These are phyloP conservation scores for Kwoniella shivajii DNA, from an alignment of 1,284 basidiomycete genomes.

Conservation along the genomic window DNA sequence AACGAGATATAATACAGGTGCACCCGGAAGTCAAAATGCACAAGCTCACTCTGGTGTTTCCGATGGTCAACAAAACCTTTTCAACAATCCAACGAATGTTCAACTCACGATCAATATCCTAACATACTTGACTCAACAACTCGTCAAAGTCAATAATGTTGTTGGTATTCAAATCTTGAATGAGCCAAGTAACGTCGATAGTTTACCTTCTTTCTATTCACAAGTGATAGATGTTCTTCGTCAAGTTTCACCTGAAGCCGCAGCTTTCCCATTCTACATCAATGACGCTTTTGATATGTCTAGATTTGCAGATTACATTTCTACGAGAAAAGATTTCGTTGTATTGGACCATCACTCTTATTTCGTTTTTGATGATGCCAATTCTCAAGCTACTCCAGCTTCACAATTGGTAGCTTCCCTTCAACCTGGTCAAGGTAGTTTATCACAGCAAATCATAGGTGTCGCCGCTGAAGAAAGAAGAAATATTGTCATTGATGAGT, in stretches of 20 bases:
- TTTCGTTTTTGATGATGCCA: constrained; percentile 37
- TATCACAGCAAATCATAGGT: constrained; percentile 55
- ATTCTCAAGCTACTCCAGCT: constrained; percentile 21
- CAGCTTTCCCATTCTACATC: constrained; percentile 67
- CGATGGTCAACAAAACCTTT: constrained; percentile 63
- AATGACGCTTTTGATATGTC: constrained; percentile 72
- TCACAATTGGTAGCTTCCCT: constrained; percentile 56
- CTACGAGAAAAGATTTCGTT: constrained; percentile 66
- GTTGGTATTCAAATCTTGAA: constrained; percentile 76
- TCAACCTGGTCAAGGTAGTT: constrained; percentile 57
- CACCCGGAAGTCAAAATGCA: constrained; percentile 32
- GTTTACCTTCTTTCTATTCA: constrained; percentile 46
- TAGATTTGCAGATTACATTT: constrained; percentile 62
- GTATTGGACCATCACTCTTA: constrained; percentile 73
- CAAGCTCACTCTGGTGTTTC: constrained; percentile 74
- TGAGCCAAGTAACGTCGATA: constrained; percentile 60
- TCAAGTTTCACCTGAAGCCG: constrained; percentile 57
- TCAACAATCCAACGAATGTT: constrained; percentile 59
- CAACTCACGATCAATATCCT: constrained; percentile 65
- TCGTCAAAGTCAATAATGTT: constrained; percentile 69
- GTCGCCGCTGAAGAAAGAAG: constrained; percentile 57
- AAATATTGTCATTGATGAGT: constrained; percentile 72
- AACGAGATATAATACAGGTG: background rate
- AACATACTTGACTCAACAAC: constrained; percentile 61
- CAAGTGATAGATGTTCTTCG: constrained; percentile 63